Evolutionary conservation across 768 basidiomycete species (phyloP).

Genomic region (Kwoniella bestiolae): DNA sequence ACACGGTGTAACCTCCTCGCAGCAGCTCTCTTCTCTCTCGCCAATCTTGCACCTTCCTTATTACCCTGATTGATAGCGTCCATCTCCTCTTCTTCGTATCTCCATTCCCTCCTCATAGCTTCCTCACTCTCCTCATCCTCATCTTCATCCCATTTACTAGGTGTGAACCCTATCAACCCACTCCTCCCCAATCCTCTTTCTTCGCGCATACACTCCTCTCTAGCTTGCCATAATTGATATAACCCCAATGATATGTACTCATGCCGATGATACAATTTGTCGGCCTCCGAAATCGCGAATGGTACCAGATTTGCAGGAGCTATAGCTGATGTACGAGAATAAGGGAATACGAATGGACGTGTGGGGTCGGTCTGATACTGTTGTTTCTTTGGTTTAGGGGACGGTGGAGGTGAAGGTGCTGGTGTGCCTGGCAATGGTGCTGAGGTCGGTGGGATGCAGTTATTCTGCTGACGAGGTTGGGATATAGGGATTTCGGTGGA

Average conservation of each 20-base stretch:
- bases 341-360: conserved; percentile 93
- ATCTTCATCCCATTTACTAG: conserved; percentile 35
- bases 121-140: conserved; percentile 51
- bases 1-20: conserved; percentile 84
- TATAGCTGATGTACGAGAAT: conserved; percentile 67
- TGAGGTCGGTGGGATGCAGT: conserved; percentile 16
- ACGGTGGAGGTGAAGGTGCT: conserved; percentile 70
- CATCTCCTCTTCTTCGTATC: conserved; percentile 68
- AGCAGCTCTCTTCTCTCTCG: conserved; percentile 58
- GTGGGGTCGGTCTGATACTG: conserved; percentile 97
- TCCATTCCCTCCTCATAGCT: conserved; percentile 47
- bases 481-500: conserved; percentile 59
- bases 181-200: conserved; percentile 80
- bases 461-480: conserved; percentile 12
- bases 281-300: conserved; percentile 94
- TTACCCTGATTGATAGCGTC: conserved; percentile 55
- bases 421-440: conserved; percentile 71
- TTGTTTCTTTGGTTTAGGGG: conserved; percentile 89
- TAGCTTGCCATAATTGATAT: conserved; percentile 91
- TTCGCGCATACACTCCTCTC: conserved; percentile 91
- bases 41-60: conserved; percentile 40
- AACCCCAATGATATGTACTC: conserved; percentile 87
- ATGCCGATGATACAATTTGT: conserved; percentile 83
- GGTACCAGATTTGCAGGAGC: conserved; percentile 77
- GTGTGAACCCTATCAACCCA: conserved; percentile 53